Percentiles rank a stretch among this genome's conserved stretches.
These are phyloP conservation scores for Candida saitoana DNA, from an alignment of 805 yeast genomes.

Conservation along the genomic window DNA sequence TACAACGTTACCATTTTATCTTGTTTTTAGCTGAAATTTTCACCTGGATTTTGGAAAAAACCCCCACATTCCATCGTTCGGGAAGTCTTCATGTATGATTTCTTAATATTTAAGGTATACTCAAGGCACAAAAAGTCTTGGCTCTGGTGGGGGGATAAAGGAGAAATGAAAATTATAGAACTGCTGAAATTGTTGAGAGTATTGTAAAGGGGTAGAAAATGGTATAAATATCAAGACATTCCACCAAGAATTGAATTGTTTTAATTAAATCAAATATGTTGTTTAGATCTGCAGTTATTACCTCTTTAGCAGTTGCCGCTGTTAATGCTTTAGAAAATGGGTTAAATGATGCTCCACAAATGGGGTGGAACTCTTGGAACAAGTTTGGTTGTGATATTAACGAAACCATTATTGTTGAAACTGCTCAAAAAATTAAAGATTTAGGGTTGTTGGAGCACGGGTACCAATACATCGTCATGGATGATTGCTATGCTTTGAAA, in stretches of 20 bases:
- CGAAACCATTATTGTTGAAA: slow-evolving; percentile 16
- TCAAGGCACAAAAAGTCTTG: no score
- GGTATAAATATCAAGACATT: background rate
- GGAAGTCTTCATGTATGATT: background rate
- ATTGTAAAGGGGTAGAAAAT: background rate
- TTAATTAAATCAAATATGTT: background rate
- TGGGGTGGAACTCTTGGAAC: slow-evolving; percentile 29
- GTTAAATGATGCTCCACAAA: slow-evolving; percentile 15
- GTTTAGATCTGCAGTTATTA: background rate
- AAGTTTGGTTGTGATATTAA: slow-evolving; percentile 22
- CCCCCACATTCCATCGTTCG: background rate
- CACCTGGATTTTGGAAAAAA: no score
- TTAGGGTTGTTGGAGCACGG: slow-evolving; percentile 22
- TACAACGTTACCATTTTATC: no score
- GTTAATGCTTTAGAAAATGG: slow-evolving; percentile 9
- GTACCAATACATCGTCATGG: slow-evolving; percentile 24
- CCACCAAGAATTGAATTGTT: background rate
- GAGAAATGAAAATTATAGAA: background rate
- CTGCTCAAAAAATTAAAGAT: slow-evolving; percentile 17
- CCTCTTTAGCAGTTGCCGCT: background rate
- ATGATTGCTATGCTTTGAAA: slow-evolving; percentile 24
- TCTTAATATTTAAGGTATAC: background rate
- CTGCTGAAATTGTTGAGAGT: background rate
- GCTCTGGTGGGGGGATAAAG: no score
- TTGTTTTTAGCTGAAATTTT: background rate